phyloP scores from a whole-genome alignment of 805 yeast species.

The Yarrowia sp. region DNA sequence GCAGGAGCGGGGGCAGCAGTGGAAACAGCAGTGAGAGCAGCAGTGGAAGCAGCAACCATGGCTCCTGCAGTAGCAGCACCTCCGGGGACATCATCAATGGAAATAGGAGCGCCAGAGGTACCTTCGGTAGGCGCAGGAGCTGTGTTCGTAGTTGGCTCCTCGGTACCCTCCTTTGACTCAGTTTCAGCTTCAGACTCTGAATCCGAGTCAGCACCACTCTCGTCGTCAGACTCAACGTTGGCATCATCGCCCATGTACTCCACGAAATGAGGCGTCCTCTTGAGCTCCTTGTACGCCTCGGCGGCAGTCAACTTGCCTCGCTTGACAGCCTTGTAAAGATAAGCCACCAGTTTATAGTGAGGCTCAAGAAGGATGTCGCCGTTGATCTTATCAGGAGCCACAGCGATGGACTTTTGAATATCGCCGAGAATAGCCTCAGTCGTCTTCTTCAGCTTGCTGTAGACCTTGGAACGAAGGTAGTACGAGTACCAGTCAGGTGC shows the following conservation, averaged over 20 bases:
- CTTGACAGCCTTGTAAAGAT: constrained; percentile 63
- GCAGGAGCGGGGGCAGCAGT: not conserved
- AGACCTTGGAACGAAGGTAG: constrained; percentile 65
- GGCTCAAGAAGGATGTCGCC: constrained; percentile 77
- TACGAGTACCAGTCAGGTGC: constrained; percentile 66
- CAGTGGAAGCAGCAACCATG: not conserved
- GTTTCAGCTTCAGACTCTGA: not conserved
- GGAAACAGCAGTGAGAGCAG: not conserved
- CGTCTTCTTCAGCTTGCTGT: constrained; percentile 56
- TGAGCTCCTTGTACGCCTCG: constrained; percentile 54
- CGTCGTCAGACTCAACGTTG: not conserved
- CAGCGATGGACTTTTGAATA: constrained; percentile 49
- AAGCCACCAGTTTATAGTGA: constrained; percentile 68
- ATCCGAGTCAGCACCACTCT: not conserved
- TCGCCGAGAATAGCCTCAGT: constrained; percentile 53
- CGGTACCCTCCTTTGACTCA: not conserved
- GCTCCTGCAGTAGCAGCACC: not conserved
- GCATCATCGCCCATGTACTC: constrained; percentile 42
- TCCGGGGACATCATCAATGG: not conserved
- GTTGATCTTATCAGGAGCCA: constrained; percentile 44
- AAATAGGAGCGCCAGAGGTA: not conserved
- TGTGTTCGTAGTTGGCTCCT: not conserved
- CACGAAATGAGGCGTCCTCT: constrained; percentile 50
- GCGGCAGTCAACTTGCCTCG: constrained; percentile 49
- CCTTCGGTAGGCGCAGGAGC: not conserved